Evolutionary conservation across 139 green algal species (phyloP).

Genomic region (Chlamydomonas asymmetrica): DNA sequence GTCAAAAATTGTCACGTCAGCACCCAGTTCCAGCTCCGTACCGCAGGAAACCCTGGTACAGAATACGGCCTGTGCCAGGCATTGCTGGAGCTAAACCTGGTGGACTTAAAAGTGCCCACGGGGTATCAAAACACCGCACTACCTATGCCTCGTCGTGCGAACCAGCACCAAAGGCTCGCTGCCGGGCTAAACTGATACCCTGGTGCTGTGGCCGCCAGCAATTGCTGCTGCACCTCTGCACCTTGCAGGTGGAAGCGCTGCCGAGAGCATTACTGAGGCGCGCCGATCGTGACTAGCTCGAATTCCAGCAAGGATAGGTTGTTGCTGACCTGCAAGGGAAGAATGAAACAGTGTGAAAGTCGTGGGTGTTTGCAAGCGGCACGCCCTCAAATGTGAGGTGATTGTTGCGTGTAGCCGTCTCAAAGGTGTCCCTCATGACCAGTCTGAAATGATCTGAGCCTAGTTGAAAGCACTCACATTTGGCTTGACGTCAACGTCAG

Average conservation of each 20-base stretch:
- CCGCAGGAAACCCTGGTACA: too few relatives aligned
- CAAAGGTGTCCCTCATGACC: background rate
- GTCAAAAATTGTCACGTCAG: too few relatives aligned
- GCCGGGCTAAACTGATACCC: background rate
- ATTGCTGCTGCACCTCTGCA: background rate
- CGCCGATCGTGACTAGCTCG: slow-evolving; percentile 64
- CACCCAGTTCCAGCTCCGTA: too few relatives aligned
- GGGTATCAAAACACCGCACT: too few relatives aligned
- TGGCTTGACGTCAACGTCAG: background rate
- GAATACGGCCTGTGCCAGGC: too few relatives aligned
- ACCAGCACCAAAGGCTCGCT: too few relatives aligned
- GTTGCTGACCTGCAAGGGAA: slow-evolving; percentile 67
- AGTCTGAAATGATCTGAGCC: background rate
- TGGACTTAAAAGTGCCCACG: too few relatives aligned
- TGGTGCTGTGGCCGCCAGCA: slow-evolving; percentile 4
- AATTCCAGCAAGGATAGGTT: slow-evolving; percentile 92
- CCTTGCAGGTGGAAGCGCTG: background rate
- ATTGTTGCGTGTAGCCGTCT: background rate
- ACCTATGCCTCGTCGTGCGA: too few relatives aligned
- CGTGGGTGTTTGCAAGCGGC: background rate
- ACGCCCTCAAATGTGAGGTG: background rate
- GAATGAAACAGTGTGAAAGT: background rate
- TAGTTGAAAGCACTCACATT: slow-evolving; percentile 1
- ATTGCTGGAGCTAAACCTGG: too few relatives aligned
- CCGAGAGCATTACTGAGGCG: background rate